Evolutionary conservation across 2,329 filamentous ascomycete species (phyloP), one percentile per base, ranked within the genome.

Genomic region (Erysiphe pulchra): DNA sequence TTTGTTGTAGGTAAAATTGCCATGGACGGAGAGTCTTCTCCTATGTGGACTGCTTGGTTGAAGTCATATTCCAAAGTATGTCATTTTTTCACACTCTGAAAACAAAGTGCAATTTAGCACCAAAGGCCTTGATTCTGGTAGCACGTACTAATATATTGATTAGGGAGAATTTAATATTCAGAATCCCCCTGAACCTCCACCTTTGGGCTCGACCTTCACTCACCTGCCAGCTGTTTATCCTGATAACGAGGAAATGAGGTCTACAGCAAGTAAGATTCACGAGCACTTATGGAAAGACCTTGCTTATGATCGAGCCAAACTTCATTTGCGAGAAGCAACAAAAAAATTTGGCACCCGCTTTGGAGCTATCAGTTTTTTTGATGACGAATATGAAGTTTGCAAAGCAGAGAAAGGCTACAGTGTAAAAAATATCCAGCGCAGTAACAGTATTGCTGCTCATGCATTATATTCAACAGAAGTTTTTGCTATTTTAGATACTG

Each of bases 371-470:
- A 62, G 60, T 50, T 50, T 60, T 31, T 56, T 63, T 36, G 53
- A 59, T 44, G 51, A 51, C 14, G 48, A 53, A 1, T 49, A 51
- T 20, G 60, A 62, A 42, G 47, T 57, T 6, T 53, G 61, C 36
- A 57, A 56, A 45, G 54, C 52, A 28, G 57, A 59, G 43, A 47
- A 52, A 33, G 57, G 55, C 3, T 57, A 56, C 42, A 52, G 53
- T n/a, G 47, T 49, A 18, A 39, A 47, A 14, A 45, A 42, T n/a
- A 52, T 61, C 20, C 48, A 51, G 32, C 52, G 61, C 9, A 42
- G 47, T 4, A 50, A 48, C 17, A 62, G 60, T 42, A 53, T 63
- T 42, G 58, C 56, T 13, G 60, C 60, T 9, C 61, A 63, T 50
- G 57, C 56, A 17, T 49, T 63, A n/a, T 48, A 60, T 34, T 52